Base-by-base conservation (phyloP, 208 protist species). In the Trypanosoma caninum region DNA sequence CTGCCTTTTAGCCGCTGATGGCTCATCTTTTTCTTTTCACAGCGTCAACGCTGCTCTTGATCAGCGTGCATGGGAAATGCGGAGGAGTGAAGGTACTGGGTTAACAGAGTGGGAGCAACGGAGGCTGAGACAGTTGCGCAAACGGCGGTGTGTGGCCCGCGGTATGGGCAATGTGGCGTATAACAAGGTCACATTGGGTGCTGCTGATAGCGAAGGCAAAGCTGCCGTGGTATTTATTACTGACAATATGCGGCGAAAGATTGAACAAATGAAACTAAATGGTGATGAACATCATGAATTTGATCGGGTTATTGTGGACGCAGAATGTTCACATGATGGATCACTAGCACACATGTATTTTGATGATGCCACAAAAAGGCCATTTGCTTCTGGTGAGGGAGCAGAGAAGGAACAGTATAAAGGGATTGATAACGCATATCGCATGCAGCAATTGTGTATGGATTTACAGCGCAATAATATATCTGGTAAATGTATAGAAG, bases 241-340 rank as follows among this genome's bases (percentile, higher is more conserved):
- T 4, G 38, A 48, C 9, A 28, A 18, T 14, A 41, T 41, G 20
- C 27, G 48, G 20, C 37, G 47, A 30, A 16, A 18, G 16, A 0
- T 76, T 73, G 11, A 20, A 1, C 22, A 33, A 1, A 18, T 31
- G 11, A 2, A 8, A 40, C 20, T 33, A 3, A 20, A 3, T 2
- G 38, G 11, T 9, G 18, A 55, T 3, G 55, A 28, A 7, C 9
- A 40, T 35, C 16, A 13, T 1, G 56, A 47, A 38, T 96, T 94
- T 69, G 87, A 94, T 57, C 73, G 81, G 2, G 87, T 96, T 22
- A 65, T 96, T 45, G 86, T 96, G 2, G 91, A 96, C 73, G 87
- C 84, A 0, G 87, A 96, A 59, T 96, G 91, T 69, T 86, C 91
- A n/a, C 87, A 93, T 62, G 91, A 96, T 64, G 91, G 91, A 33